These are phyloP conservation scores for Zoysia matrella DNA, from an alignment of 202 grass and related monocot genomes.

Conservation along the genomic window DNA sequence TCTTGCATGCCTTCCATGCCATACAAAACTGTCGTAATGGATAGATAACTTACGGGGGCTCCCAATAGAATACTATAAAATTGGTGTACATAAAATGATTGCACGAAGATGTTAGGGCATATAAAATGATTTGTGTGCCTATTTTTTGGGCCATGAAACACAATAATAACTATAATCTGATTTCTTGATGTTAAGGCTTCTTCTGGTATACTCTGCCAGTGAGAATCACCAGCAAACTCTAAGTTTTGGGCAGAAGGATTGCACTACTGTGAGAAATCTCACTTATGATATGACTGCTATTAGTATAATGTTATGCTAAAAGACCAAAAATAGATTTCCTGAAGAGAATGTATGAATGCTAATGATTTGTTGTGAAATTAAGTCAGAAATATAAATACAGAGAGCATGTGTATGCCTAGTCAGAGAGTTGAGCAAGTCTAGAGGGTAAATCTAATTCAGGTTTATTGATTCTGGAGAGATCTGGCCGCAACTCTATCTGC, in stretches of 20 bases:
- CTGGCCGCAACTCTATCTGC: not conserved
- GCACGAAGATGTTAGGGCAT: not conserved
- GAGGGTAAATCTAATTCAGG: not conserved
- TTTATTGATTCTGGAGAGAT: not conserved
- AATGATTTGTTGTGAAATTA: not conserved
- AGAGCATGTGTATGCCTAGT: not conserved
- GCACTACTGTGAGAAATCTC: not conserved
- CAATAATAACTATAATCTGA: not conserved
- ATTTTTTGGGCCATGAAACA: not conserved
- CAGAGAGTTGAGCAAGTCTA: not conserved
- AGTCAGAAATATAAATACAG: not conserved
- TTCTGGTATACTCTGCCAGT: not conserved
- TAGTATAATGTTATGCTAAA: conserved; percentile 15
- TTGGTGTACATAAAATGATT: not conserved
- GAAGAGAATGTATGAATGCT: conserved; percentile 8
- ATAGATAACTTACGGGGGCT: not conserved
- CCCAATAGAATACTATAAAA: not conserved
- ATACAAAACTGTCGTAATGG: not conserved
- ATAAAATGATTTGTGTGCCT: not conserved
- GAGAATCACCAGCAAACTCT: not conserved
- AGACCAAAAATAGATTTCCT: not conserved
- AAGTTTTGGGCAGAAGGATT: conserved; percentile 9
- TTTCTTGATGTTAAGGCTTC: not conserved
- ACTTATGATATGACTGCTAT: not conserved
- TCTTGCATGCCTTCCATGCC: conserved; percentile 23